phyloP scores from a whole-genome alignment of 768 basidiomycete species.

The Mycena belliarum region DNA sequence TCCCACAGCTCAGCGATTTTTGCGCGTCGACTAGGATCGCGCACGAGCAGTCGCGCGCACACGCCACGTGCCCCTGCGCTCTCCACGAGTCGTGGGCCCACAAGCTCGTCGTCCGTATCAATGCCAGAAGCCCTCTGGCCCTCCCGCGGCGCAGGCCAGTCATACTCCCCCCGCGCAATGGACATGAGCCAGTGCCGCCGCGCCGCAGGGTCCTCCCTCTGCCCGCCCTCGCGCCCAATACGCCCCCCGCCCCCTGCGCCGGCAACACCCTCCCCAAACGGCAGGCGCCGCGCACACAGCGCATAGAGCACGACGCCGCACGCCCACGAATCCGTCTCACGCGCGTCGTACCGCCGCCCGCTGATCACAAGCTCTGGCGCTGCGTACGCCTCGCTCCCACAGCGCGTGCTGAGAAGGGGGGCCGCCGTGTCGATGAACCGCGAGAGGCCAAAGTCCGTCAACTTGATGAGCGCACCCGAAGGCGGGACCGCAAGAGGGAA shows the following conservation, averaged over 20 bases:
- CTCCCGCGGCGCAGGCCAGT: conserved; percentile 66
- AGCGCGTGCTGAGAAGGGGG: conserved; percentile 73
- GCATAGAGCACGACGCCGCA: conserved; percentile 87
- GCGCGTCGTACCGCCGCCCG: conserved; percentile 65
- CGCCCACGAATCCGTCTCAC: conserved; percentile 88
- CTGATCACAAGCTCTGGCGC: conserved; percentile 74
- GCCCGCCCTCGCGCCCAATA: conserved; percentile 26
- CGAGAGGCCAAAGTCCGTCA: conserved; percentile 90
- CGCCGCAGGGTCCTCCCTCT: conserved; percentile 33
- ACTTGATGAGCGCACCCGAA: conserved; percentile 67
- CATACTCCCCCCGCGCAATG: conserved; percentile 79
- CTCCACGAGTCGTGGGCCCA: conserved; percentile 38
- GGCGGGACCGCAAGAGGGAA: conserved; percentile 38
- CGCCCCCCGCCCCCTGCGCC: conserved; percentile 34
- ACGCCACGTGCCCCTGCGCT: conserved; percentile 51
- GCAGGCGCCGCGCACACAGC: conserved; percentile 66
- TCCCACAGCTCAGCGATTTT: conserved; percentile 66
- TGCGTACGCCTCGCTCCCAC: conserved; percentile 88
- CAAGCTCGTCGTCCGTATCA: conserved; percentile 38
- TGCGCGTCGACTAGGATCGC: conserved; percentile 68
- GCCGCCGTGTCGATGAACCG: conserved; percentile 71
- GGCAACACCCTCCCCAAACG: conserved; percentile 63
- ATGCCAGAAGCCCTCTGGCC: too few relatives aligned
- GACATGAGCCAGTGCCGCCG: conserved; percentile 66
- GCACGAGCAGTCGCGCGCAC: conserved; percentile 63